Conservation (phyloP, 2,329 filamentous ascomycete species). For the Venturia pyrina region DNA sequence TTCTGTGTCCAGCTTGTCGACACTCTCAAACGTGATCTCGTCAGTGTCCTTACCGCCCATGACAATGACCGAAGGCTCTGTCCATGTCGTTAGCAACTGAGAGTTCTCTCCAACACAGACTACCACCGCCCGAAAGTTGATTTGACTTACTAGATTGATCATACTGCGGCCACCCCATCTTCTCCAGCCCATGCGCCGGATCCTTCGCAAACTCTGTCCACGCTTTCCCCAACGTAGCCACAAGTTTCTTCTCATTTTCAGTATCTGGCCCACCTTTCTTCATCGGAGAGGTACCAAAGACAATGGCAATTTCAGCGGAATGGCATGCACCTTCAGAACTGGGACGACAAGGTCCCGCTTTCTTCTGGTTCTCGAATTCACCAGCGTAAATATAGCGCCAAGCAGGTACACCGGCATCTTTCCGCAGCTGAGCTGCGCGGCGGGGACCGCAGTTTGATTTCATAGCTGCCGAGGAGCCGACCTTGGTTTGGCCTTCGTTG, state of each 20-base stretch:
- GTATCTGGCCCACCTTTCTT: constrained; percentile 16
- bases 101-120: neutral
- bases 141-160: constrained; percentile 11
- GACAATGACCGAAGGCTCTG: constrained; percentile 11
- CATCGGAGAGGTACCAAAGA: constrained; percentile 24
- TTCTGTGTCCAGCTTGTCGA: constrained; percentile 3
- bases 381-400: constrained; percentile 32
- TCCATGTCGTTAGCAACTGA: neutral
- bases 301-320: constrained; percentile 22
- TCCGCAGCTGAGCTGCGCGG: constrained; percentile 21
- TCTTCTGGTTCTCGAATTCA: constrained; percentile 25
- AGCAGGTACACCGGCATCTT: constrained; percentile 22
- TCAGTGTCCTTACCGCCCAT: constrained; percentile 10
- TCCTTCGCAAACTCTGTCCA: constrained; percentile 33
- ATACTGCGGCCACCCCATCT: constrained; percentile 13
- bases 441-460: constrained; percentile 6
- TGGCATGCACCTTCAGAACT: constrained; percentile 21
- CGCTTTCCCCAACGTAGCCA: constrained; percentile 27
- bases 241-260: constrained; percentile 21
- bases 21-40: constrained; percentile 11
- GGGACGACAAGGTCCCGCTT: constrained; percentile 19
- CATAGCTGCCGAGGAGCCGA: constrained; percentile 1
- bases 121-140: too few relatives aligned
- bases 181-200: constrained; percentile 23
- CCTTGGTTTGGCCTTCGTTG: constrained; percentile 23